These are phyloP conservation scores for Pseudogymnoascus sp. DNA, from an alignment of 2,329 filamentous ascomycete genomes.

Conservation along the genomic window DNA sequence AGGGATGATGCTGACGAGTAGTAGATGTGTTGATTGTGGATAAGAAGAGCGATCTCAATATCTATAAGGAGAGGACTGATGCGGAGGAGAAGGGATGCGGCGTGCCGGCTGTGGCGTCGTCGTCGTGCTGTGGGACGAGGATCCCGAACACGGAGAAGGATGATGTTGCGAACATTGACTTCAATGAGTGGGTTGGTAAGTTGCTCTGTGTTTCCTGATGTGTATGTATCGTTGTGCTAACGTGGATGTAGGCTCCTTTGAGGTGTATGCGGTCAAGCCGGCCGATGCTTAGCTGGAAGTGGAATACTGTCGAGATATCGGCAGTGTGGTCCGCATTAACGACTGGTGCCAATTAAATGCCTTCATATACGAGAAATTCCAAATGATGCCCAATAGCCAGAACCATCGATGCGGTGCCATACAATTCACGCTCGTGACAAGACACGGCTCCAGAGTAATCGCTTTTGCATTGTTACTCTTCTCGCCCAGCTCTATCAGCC, in stretches of 20 bases:
- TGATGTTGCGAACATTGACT: slow-evolving; percentile 29
- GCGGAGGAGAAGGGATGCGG: slow-evolving; percentile 12
- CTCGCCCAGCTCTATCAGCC: neutral
- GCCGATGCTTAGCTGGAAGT: neutral
- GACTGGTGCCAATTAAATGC: slow-evolving; percentile 2
- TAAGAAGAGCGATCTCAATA: slow-evolving; percentile 38
- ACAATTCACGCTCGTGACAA: neutral
- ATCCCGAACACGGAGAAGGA: slow-evolving; percentile 5
- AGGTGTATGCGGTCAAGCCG: slow-evolving; percentile 41
- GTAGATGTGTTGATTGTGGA: slow-evolving; percentile 38
- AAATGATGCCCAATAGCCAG: neutral
- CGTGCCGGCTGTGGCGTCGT: slow-evolving; percentile 11
- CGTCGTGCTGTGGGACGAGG: slow-evolving; percentile 13
- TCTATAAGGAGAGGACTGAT: slow-evolving; percentile 31
- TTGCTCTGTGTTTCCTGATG: no score
- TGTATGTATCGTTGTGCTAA: neutral
- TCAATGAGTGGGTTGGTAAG: slow-evolving; percentile 43
- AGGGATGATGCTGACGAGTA: neutral
- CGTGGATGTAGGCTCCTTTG: slow-evolving; percentile 34
- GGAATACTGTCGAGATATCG: neutral
- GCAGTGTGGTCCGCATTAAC: neutral
- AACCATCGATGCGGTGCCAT: no score
- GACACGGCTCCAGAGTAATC: neutral
- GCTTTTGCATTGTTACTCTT: neutral
- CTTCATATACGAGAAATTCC: neutral